Evolutionary conservation across 169 alveolate species (phyloP).

Genomic region (Plasmodium chabaudi): DNA sequence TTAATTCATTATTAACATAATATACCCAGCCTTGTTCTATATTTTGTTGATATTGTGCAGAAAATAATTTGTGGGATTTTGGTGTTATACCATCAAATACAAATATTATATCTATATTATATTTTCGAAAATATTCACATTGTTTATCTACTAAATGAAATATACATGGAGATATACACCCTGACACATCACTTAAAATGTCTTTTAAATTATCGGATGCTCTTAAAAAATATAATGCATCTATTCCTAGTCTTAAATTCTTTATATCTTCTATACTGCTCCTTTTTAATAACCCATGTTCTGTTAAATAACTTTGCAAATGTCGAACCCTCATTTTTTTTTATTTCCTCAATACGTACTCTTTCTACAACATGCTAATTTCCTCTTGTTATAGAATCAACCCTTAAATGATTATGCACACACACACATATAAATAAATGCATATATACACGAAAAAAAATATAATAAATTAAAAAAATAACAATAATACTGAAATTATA

Average conservation of each 20-base stretch:
- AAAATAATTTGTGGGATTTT: slow-evolving; percentile 51
- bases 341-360: neutral
- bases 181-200: slow-evolving; percentile 64
- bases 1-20: slow-evolving; percentile 49
- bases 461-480: no score
- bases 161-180: slow-evolving; percentile 73
- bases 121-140: slow-evolving; percentile 57
- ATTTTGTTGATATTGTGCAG: slow-evolving; percentile 30
- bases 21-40: slow-evolving; percentile 61
- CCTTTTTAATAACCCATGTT: slow-evolving; percentile 77
- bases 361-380: slow-evolving; percentile 41
- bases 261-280: slow-evolving; percentile 41
- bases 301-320: slow-evolving; percentile 80
- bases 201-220: slow-evolving; percentile 51
- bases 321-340: slow-evolving; percentile 84
- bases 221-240: slow-evolving; percentile 74
- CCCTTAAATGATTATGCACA: neutral
- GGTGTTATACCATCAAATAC: slow-evolving; percentile 76
- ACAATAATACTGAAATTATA: no score
- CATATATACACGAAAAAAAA: no score
- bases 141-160: slow-evolving; percentile 58
- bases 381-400: slow-evolving; percentile 2
- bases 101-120: slow-evolving; percentile 40
- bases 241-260: slow-evolving; percentile 67
- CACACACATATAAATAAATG: neutral